phyloP scores from a whole-genome alignment of 768 basidiomycete genomes.

The Clitopilus passeckerianus region DNA sequence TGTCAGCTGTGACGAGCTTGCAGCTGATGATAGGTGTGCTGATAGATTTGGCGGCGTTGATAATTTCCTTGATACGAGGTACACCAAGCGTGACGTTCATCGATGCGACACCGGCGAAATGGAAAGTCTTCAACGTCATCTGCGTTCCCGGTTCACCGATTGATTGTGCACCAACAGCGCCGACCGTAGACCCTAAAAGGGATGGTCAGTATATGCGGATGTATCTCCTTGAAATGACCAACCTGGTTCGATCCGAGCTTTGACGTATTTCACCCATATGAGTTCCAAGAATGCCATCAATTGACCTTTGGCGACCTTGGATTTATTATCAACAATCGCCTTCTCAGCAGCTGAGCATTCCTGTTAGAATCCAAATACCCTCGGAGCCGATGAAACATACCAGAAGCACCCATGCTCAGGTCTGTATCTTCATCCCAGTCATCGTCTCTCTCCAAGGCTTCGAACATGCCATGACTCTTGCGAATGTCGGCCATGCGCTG shows the following conservation, averaged over 20 bases:
- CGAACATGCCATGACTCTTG: constrained; percentile 74
- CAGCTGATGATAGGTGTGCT: constrained; percentile 99
- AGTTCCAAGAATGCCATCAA: constrained; percentile 76
- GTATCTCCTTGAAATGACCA: background rate
- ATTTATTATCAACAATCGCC: constrained; percentile 81
- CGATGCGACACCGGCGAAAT: constrained; percentile 98
- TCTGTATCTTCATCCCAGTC: constrained; percentile 81
- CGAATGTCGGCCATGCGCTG: constrained; percentile 63
- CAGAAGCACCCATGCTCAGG: constrained; percentile 67
- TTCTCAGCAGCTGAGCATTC: constrained; percentile 51
- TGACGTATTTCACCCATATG: constrained; percentile 89
- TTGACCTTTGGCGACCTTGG: constrained; percentile 84
- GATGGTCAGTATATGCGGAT: background rate
- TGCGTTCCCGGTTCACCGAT: constrained; percentile 99
- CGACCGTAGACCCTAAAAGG: constrained; percentile 84
- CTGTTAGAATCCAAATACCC: background rate
- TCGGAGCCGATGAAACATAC: constrained; percentile 31
- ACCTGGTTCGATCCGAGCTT: constrained; percentile 95
- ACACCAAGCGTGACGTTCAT: constrained; percentile 99
- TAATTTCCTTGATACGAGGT: constrained; percentile 99
- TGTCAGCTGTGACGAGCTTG: constrained; percentile 78
- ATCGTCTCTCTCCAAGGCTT: constrained; percentile 65
- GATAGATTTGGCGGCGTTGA: constrained; percentile 97
- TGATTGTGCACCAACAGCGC: constrained; percentile 97
- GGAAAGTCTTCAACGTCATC: constrained; percentile 99